Evolutionary conservation across 345 rosid species (phyloP), one percentile per base, ranked within the genome.

Genomic region (Bretschneidera sinensis): DNA sequence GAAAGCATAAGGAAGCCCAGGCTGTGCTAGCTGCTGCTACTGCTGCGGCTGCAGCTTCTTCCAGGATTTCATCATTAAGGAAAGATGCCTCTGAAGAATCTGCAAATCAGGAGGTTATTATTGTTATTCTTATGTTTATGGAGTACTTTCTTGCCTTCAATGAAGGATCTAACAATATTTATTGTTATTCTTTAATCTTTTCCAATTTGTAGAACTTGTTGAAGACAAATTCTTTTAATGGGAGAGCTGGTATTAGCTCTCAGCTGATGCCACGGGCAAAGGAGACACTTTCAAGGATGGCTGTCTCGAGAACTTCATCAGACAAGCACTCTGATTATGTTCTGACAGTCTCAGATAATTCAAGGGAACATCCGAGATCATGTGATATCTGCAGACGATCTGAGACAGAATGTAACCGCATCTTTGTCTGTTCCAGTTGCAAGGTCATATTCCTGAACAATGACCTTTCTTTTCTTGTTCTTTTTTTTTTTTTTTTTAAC

Each of bases 11-110:
- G 71, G 96, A 94, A 79, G 97, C 96, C 31, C 99, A 94, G 81
- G 99, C 88, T 75, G 88, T 91, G 51, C 83, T 94, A 61, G 99
- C 97, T 67, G 96, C 99, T 22, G 97, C 99, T 58, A 87, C 99
- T 56, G 97, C 96, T 50, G 99, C 97, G 35, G 99, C 95, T 2
- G 97, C 99, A 17, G 83, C 97, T 58, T 94, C 97, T 60, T 86
- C 99, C 64, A 83, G 99, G 79, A 78, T 74, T 72, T 86, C 95
- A 71, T 86, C 84, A 34, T 69, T 79, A n/a, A 83, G 99, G 74
- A 91, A 91, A 79, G 99, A 90, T 71, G 55, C 74, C 53, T 73
- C 77, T 61, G 95, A 88, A 73, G 97, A 86, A 49, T 71, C 84
- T 57, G 60, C 79, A 51, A 80, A 63, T 47, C 88, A 77, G 62